Percentiles rank a stretch among this genome's conserved stretches.
Evolutionary conservation across 2,329 filamentous ascomycete species (phyloP).

Genomic region (Hypoxylon sp.): DNA sequence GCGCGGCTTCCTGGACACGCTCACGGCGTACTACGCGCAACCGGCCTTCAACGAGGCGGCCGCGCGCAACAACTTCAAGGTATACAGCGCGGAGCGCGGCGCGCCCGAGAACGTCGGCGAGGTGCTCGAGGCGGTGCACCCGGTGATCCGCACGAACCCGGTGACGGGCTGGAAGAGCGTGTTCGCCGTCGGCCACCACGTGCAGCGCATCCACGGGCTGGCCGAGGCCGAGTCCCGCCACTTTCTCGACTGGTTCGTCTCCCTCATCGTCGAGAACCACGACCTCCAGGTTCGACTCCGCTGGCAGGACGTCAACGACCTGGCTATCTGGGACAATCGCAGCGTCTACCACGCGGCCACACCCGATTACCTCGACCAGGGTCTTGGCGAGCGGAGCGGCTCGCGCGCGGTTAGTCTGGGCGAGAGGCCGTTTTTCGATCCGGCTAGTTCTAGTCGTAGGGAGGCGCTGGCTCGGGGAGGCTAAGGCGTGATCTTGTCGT

Average conservation of each 20-base stretch:
- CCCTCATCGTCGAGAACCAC: constrained; percentile 43
- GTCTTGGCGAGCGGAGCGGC: constrained; percentile 51
- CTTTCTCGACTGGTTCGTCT: constrained; percentile 42
- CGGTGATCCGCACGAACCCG: constrained; percentile 68
- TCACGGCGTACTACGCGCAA: constrained; percentile 55
- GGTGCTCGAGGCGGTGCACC: constrained; percentile 60
- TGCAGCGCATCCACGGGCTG: constrained; percentile 41
- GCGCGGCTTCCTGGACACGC: constrained; percentile 56
- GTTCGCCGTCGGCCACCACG: constrained; percentile 44
- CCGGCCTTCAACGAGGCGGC: constrained; percentile 50
- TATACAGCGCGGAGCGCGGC: constrained; percentile 59
- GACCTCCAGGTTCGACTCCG: constrained; percentile 45
- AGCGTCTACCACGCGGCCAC: constrained; percentile 63
- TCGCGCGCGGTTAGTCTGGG: constrained; percentile 59
- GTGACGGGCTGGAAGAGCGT: constrained; percentile 69
- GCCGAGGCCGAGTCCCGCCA: constrained; percentile 34
- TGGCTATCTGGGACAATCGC: constrained; percentile 66
- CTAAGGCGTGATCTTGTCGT: too few relatives aligned
- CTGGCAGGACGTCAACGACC: constrained; percentile 48
- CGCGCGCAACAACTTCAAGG: constrained; percentile 50
- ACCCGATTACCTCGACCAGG: constrained; percentile 59
- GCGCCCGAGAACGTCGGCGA: constrained; percentile 63
- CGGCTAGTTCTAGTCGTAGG: constrained; percentile 53
- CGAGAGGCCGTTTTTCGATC: constrained; percentile 60
- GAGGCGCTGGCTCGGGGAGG: constrained; percentile 48